Conservation (phyloP, 2,329 filamentous ascomycete species). For the Pseudogymnoascus sp. region DNA sequence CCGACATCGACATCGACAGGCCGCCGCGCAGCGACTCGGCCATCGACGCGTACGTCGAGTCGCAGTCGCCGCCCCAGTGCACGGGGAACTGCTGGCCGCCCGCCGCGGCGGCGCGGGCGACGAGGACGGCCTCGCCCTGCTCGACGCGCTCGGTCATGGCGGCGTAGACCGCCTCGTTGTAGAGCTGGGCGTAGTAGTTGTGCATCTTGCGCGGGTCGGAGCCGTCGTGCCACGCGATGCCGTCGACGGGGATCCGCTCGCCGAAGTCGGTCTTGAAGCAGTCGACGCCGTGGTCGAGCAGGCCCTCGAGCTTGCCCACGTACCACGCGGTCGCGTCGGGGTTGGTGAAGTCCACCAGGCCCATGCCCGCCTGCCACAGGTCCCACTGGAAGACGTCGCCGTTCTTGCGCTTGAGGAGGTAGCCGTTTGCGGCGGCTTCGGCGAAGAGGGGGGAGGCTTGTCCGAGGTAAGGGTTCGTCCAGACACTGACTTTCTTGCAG, state of each 20-base stretch:
- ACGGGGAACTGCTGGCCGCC: constrained; percentile 53
- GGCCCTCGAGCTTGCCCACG: no score
- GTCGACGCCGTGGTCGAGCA: constrained; percentile 54
- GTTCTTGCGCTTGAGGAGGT: constrained; percentile 52
- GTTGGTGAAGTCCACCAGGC: constrained; percentile 57
- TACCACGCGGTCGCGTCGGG: no score
- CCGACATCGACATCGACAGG: no score
- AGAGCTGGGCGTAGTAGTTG: constrained; percentile 57
- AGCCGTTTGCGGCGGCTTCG: constrained; percentile 49
- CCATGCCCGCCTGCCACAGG: constrained; percentile 59
- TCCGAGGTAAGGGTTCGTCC: constrained; percentile 57
- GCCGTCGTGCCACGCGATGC: constrained; percentile 48
- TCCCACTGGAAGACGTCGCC: constrained; percentile 59
- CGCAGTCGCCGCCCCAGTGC: constrained; percentile 58
- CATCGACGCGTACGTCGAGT: no score
- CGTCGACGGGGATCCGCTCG: constrained; percentile 51
- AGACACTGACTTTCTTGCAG: constrained; percentile 44
- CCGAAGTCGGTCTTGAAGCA: constrained; percentile 60
- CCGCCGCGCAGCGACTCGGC: no score
- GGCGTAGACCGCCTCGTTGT: constrained; percentile 55
- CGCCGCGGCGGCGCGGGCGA: constrained; percentile 53
- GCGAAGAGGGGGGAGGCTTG: constrained; percentile 54
- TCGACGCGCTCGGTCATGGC: constrained; percentile 42
- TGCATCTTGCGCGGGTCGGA: constrained; percentile 58
- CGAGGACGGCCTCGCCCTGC: constrained; percentile 48